Percentiles rank a stretch among this genome's conserved stretches.
These are phyloP conservation scores for Aspergillus felis DNA, from an alignment of 2,329 filamentous ascomycete genomes.

Conservation along the genomic window DNA sequence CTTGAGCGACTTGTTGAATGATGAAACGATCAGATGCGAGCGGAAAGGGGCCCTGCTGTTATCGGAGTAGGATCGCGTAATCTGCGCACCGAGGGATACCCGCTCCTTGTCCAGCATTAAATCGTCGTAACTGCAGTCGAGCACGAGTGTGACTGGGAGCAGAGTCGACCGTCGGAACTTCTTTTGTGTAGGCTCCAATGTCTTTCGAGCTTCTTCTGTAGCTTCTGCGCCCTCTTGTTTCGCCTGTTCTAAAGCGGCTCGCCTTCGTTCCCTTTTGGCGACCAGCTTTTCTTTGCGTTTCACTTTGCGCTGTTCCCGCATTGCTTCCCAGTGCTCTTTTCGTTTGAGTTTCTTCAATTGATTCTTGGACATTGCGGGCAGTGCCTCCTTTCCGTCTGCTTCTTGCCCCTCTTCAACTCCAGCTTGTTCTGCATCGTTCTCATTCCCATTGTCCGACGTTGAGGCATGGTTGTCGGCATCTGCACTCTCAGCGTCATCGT, in stretches of 20 bases:
- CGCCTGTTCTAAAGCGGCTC: constrained; percentile 36
- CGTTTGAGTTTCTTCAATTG: constrained; percentile 75
- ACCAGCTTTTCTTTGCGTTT: constrained; percentile 55
- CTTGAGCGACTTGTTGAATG: constrained; percentile 70
- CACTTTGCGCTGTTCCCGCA: constrained; percentile 56
- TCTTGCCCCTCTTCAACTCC: not conserved
- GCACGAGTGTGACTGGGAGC: constrained; percentile 73
- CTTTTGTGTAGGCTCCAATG: constrained; percentile 20
- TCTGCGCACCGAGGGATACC: constrained; percentile 75
- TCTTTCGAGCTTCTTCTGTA: constrained; percentile 23
- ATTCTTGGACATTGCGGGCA: constrained; percentile 68
- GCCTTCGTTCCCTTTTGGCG: constrained; percentile 51
- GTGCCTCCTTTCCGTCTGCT: constrained; percentile 3
- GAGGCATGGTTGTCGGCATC: constrained; percentile 1
- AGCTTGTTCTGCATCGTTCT: not conserved
- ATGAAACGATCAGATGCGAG: constrained; percentile 70
- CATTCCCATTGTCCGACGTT: constrained; percentile 4
- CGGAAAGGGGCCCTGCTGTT: constrained; percentile 68
- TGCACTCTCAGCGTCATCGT: constrained; percentile 9
- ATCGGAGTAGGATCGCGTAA: constrained; percentile 86
- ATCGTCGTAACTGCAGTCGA: constrained; percentile 90
- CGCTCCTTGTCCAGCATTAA: constrained; percentile 85
- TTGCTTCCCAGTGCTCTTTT: constrained; percentile 71
- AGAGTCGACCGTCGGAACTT: constrained; percentile 44
- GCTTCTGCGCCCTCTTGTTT: constrained; percentile 23